Evolutionary conservation across 2,329 filamentous ascomycete genomes (phyloP).

Genomic region (Diaporthe citri): DNA sequence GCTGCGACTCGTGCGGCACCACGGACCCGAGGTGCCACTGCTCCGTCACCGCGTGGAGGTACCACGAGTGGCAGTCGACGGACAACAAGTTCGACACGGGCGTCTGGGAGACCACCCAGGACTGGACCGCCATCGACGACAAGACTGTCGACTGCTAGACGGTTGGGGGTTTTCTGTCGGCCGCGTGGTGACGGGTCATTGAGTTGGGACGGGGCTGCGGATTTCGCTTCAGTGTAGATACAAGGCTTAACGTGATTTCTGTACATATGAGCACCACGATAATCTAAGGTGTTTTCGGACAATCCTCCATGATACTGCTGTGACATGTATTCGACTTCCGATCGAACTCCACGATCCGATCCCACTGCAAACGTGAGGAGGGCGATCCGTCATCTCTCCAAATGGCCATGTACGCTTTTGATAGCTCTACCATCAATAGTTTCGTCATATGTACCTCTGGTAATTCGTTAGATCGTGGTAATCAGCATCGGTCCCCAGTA

Average conservation of each 20-base stretch:
- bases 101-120: not conserved
- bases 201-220: not conserved
- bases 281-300: not conserved
- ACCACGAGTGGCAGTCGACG: constrained; percentile 12
- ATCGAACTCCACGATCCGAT: not conserved
- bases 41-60: constrained; percentile 14
- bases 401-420: not conserved
- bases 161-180: not conserved
- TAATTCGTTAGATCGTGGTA: no score
- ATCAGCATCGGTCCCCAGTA: no score
- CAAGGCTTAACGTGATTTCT: constrained; percentile 1
- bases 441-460: no score
- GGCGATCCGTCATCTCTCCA: not conserved
- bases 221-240: constrained; percentile 15
- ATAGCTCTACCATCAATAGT: no score
- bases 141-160: constrained; percentile 15
- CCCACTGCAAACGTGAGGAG: accelerated
- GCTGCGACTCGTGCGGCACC: not conserved
- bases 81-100: not conserved
- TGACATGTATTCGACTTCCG: no score
- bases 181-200: not conserved
- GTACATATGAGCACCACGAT: constrained; percentile 22
- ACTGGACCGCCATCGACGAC: not conserved
- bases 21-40: not conserved
- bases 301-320: not conserved